Evolutionary conservation across 2,329 filamentous ascomycete species (phyloP), one percentile per base, ranked within the genome.

Genomic region (Ceratocystis alfenasii): DNA sequence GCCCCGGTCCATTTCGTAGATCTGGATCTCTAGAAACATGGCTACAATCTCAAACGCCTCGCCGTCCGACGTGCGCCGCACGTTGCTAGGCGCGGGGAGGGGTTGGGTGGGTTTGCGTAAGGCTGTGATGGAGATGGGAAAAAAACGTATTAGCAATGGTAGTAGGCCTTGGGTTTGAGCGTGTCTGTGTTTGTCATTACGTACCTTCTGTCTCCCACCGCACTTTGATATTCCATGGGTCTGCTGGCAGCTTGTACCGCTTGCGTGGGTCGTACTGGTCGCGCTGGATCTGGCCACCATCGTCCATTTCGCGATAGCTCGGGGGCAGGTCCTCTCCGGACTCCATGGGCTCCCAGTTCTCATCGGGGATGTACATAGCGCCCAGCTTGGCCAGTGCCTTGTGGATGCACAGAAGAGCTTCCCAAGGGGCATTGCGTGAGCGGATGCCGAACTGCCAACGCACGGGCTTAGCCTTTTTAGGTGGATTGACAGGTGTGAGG

Each of bases 381-480:
- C 90, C 92, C 72, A 96, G 86, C 70, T 92, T 92, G 68, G 86
- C 81, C 55, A 99, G 79, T 0, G 94, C 92, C 74, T 93, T 91
- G 79, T 96, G 96, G 66, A 99, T 94, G 72, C 93, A 96, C 30
- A 95, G 79, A 75, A 99, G 88, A 0, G 94, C 94, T 74, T 99
- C 94, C 71, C 92, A 90, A 0, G 94, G 94, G 66, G 90, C 88
- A 72, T 97, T 99, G 62, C 94, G 86, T 59, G 90, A 96, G 46
- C 94, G 85, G 68, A 99, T 99, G 66, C 94, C 94, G 73, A 99
- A 99, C 74, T 99, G 94, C 94, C 94, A 99, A 70, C 93, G 90
- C 17, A 92, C 89, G 0, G 88, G 88, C 72, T 89, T 91, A 4
- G 81, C 77, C 74, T 89, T 91, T 78, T 89, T 90, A 2, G 79